Base-by-base conservation (phyloP, 371 early-diverging fungal genomes). In the Haplosporangium sp. region DNA sequence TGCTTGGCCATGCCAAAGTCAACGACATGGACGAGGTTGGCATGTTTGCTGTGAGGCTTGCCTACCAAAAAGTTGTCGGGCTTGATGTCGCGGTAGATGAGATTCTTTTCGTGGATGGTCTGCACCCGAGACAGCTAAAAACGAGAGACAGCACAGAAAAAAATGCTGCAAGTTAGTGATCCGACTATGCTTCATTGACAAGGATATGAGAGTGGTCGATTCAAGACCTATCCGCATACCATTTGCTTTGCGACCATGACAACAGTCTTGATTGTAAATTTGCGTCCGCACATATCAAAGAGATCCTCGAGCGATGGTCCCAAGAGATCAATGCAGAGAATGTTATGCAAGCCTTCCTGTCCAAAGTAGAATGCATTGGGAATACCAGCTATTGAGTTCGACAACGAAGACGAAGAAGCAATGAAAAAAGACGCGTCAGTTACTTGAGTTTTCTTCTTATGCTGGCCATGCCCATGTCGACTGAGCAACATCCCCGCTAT, bases 21-120 rank as follows among this genome's bases (percentile, higher is more conserved):
- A 52, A 99, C 89, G 76, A 95, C 92, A 79, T 91, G 92, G 23
- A 94, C 85, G 46, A 84, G 82, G 64, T 89, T 87, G 29, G 88
- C 87, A 52, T 85, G 73, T 37, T 90, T 87, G 36, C 88, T 87
- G 61, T 86, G 82, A 6, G 94, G 91, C 14, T 92, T 85, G 21
- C 97, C 98, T 67, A 97, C 90, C 58, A 98, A 86, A 82, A 99
- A 99, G 86, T 99, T 99, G 84, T 99, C 99, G 29, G 99, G 99
- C 83, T 99, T 99, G 74, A 99, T 99, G 83, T 99, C 99, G 62
- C 99, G 91, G 83, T 99, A 99, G 57, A 99, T 95, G 70, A 98
- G 84, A 79, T 96, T 95, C 83, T 93, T 92, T 72, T 98, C 96
- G 82, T 99, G 99, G 59, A 99, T 91, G n/a, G 91, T 89, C 86